Evolutionary conservation across 2,329 filamentous ascomycete species (phyloP).

Genomic region (Knufia petricola): DNA sequence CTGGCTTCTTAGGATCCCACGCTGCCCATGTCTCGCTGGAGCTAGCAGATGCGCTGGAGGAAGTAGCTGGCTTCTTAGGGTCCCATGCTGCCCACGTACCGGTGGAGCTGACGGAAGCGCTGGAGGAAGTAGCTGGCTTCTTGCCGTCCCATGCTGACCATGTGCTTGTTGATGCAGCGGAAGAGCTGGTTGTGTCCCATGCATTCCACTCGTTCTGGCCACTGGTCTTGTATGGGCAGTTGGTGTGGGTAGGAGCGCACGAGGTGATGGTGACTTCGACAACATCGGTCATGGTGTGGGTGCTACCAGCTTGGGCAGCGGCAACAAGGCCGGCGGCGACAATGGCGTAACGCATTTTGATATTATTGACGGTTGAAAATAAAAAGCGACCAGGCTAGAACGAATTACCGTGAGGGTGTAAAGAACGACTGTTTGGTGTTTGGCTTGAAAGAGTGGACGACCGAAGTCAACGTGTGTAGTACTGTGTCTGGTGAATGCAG

Average conservation of each 20-base stretch:
- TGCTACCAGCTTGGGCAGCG: conserved; percentile 21
- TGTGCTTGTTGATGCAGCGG: neutral
- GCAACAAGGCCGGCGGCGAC: conserved; percentile 30
- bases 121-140: neutral
- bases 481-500: conserved; percentile 8
- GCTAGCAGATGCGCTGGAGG: neutral
- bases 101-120: neutral
- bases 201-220: conserved; percentile 6
- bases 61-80: neutral
- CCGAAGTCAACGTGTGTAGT: conserved; percentile 18
- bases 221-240: conserved; percentile 38
- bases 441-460: conserved; percentile 24
- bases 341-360: conserved; percentile 25
- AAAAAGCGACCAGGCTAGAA: conserved; percentile 11
- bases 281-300: conserved; percentile 46
- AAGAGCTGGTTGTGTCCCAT: neutral
- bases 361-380: conserved; percentile 11
- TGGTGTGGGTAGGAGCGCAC: conserved; percentile 49
- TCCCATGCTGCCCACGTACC: neutral
- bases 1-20: neutral
- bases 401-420: conserved; percentile 8
- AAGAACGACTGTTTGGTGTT: conserved; percentile 21
- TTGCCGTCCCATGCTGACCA: neutral
- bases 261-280: conserved; percentile 54
- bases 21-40: neutral